Base-by-base conservation (phyloP, 257 asterid genomes). In the Scutellaria minor region DNA sequence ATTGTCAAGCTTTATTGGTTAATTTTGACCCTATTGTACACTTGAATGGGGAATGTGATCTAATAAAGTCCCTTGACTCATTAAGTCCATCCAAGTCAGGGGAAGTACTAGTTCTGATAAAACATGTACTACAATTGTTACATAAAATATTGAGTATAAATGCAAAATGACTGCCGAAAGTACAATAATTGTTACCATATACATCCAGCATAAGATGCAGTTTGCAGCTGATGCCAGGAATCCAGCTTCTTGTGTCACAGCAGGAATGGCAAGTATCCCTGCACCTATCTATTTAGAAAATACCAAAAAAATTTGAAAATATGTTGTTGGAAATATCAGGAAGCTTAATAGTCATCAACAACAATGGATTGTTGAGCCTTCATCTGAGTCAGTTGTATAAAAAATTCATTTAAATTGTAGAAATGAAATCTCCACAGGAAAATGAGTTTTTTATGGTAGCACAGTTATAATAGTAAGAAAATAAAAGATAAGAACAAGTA, bases 241-340 rank as follows among this genome's bases (percentile, higher is more conserved):
- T 70, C 98, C 98, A 81, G 98, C 55, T 79, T 93, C 97, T 85
- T 86, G 96, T 14, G 98, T 93, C 73, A 93, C 97, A 45, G 98
- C 93, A 62, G 98, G 98, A 83, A 93, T 88, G 39, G 98, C 98
- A 64, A 93, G 97, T 75, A 93, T 90, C 53, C 98, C 97, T 31
- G 96, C 98, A 46, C 98, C 98, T 61, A 93, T 77, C 97, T 93
- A 73, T 81, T 71, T 18, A 51, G 51, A 35, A 22, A 44, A 31
- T 12, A 18, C 53, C 46, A 56, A 55, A 9, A 69, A 18, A 18
- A 18, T 18, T 18, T 53, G 52, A 67, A 44, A 51, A 6, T 53
- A 48, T 71, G 64, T 3, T 13, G 39, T 64, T 42, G 63, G 37
- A 52, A 9, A 37, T 52, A 13, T 53, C 62, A 51, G 71, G 11